These are phyloP conservation scores for Fraxinus ornus DNA, from an alignment of 305 asterid genomes.

Conservation along the genomic window DNA sequence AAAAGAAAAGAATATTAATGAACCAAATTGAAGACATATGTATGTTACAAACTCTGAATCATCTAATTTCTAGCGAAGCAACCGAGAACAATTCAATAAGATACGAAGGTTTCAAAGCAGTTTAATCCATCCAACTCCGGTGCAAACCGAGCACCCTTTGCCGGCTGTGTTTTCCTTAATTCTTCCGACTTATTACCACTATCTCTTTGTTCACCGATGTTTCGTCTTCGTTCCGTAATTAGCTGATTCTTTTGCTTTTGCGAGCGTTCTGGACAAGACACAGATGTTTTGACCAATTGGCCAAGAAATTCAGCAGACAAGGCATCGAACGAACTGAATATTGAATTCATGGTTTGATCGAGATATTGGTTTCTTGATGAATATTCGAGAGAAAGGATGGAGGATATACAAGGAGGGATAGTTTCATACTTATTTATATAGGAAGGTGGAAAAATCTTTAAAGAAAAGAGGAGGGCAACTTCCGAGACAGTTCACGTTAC, in stretches of 20 bases:
- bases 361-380: not conserved
- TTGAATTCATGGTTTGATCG: slow-evolving; percentile 31
- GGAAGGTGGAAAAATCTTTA: not conserved
- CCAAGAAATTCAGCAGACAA: slow-evolving; percentile 38
- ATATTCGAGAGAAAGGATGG: not conserved
- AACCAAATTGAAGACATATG: not conserved
- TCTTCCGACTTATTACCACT: not conserved
- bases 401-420: not conserved
- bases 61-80: not conserved
- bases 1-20: not conserved
- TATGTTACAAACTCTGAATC: not conserved
- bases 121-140: slow-evolving; percentile 38
- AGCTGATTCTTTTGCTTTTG: not conserved
- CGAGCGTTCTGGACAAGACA: not conserved
- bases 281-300: not conserved
- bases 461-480: not conserved
- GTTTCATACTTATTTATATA: not conserved
- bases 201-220: not conserved
- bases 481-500: not conserved
- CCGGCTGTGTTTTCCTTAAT: not conserved
- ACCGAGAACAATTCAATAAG: not conserved
- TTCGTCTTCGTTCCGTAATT: not conserved
- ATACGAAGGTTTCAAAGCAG: slow-evolving; percentile 32
- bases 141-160: slow-evolving; percentile 24
- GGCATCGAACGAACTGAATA: slow-evolving; percentile 47